phyloP scores from a whole-genome alignment of 331 rosid genomes.

The Malus hybrid region DNA sequence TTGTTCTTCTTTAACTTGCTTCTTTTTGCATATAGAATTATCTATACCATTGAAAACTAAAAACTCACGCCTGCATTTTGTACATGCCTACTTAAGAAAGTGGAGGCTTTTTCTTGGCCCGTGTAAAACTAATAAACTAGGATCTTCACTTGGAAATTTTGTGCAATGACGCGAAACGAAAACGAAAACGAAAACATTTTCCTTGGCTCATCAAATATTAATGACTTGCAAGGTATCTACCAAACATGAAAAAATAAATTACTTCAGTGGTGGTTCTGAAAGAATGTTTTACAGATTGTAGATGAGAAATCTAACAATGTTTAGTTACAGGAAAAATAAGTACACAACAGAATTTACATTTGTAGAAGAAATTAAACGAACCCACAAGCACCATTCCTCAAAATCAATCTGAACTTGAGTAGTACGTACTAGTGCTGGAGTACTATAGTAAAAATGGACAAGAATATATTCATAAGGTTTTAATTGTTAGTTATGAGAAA shows the following conservation, averaged over 20 bases:
- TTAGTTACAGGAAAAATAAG: neutral
- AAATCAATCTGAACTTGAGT: neutral
- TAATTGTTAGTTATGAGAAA: neutral
- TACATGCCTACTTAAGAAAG: neutral
- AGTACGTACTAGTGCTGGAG: slow-evolving; percentile 3
- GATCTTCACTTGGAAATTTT: neutral
- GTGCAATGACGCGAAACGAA: neutral
- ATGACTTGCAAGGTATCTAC: too few relatives aligned
- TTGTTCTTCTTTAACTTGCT: too few relatives aligned
- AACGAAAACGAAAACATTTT: neutral
- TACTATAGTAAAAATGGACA: neutral
- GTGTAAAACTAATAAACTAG: too few relatives aligned
- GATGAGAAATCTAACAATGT: neutral
- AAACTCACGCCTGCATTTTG: neutral
- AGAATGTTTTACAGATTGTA: too few relatives aligned
- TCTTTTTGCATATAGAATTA: too few relatives aligned
- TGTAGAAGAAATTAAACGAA: neutral
- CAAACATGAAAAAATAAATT: neutral
- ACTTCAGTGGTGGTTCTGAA: neutral
- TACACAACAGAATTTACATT: neutral
- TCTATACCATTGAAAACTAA: too few relatives aligned
- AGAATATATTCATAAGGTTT: neutral
- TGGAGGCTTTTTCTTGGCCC: too few relatives aligned
- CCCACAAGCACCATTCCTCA: neutral
- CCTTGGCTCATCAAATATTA: too few relatives aligned